Base-by-base conservation (phyloP, 2,329 filamentous ascomycete genomes). In the Ophiocordyceps polyrhachis-furcata region DNA sequence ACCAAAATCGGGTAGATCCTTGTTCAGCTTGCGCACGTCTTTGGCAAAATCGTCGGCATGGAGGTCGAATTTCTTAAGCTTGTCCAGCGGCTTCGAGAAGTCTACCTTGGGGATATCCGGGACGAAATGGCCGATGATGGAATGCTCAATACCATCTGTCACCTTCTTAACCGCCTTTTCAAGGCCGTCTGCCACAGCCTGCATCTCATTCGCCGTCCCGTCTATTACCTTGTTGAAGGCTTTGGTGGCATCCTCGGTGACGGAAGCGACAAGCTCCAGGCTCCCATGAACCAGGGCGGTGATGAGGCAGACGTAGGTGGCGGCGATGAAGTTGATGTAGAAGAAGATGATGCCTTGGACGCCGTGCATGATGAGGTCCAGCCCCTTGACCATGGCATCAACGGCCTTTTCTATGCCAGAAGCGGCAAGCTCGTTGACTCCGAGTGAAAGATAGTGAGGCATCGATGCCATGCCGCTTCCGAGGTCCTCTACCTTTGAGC, bases 401-500 rank as follows among this genome's bases (percentile, higher is more conserved):
- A 96, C 78, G 9, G 86, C 78, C 53, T 81, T 79, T 53, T 88
- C 84, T 52, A 96, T 80, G 46, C 84, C 81, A 42, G 72, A 72
- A 29, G 86, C 84, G 8, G 85, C 82, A 52, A 96, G 66, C 47
- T 85, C 75, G 63, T 98, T 98, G 58, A 95, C 80, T 45, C 91
- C 91, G 44, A 74, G 69, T 2, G 88, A 83, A 58, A 96, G 79
- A 64, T 94, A 96, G 62, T 95, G 83, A 46, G 91, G 91, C 87
- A 96, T 94, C 35, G 91, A 96, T 37, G 89, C 91, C 85, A 98
- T 89, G 48, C 86, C 75, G 59, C 87, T 95, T 50, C 89, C 91
- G 53, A 93, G 76, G 52, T 85, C 85, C 66, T 98, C 89, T 42
- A 96, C 89, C 59, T 83, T 83, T 47, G 80, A 86, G 62, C 91